Percentiles rank a stretch among this genome's conserved stretches.
phyloP scores from a whole-genome alignment of 306 rosid species.

The Lotus japonicus region DNA sequence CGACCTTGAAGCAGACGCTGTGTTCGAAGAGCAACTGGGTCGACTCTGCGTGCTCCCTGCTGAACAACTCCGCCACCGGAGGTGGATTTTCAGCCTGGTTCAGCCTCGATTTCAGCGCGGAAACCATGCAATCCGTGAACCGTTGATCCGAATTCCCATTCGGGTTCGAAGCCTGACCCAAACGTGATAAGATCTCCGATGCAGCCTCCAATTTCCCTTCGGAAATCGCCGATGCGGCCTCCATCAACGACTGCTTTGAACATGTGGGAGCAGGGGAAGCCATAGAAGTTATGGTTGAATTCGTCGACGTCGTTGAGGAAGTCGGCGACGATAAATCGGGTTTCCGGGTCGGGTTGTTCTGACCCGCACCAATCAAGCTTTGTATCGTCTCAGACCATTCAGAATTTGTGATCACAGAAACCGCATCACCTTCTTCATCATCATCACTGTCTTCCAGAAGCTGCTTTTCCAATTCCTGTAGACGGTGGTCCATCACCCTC shows the following conservation, averaged over 20 bases:
- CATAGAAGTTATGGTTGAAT: slow-evolving; percentile 52
- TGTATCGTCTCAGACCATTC: slow-evolving; percentile 80
- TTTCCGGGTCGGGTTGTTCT: slow-evolving; percentile 25
- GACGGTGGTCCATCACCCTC: slow-evolving; percentile 45
- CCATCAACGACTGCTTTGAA: slow-evolving; percentile 54
- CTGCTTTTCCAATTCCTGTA: slow-evolving; percentile 75
- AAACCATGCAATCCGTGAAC: slow-evolving; percentile 39
- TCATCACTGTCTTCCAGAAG: slow-evolving; percentile 36
- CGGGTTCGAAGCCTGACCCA: slow-evolving; percentile 21
- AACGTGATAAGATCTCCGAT: slow-evolving; percentile 54
- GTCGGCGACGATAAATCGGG: slow-evolving; percentile 63
- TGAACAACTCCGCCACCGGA: slow-evolving; percentile 36
- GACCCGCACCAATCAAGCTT: slow-evolving; percentile 39
- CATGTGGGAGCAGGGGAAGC: slow-evolving; percentile 45
- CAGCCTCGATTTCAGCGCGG: slow-evolving; percentile 55
- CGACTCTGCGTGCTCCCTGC: slow-evolving; percentile 53
- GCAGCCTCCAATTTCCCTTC: slow-evolving; percentile 61
- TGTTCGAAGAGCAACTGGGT: slow-evolving; percentile 52
- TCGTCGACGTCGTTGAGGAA: slow-evolving; percentile 49
- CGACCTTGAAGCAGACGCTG: slow-evolving; percentile 48
- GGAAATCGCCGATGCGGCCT: slow-evolving; percentile 69
- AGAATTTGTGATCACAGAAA: slow-evolving; percentile 51
- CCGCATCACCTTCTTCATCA: too few species aligned
- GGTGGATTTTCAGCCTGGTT: slow-evolving; percentile 45
- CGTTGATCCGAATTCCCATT: slow-evolving; percentile 44